Evolutionary conservation across 2,329 filamentous ascomycete species (phyloP).

Genomic region (Gyromitra esculenta): DNA sequence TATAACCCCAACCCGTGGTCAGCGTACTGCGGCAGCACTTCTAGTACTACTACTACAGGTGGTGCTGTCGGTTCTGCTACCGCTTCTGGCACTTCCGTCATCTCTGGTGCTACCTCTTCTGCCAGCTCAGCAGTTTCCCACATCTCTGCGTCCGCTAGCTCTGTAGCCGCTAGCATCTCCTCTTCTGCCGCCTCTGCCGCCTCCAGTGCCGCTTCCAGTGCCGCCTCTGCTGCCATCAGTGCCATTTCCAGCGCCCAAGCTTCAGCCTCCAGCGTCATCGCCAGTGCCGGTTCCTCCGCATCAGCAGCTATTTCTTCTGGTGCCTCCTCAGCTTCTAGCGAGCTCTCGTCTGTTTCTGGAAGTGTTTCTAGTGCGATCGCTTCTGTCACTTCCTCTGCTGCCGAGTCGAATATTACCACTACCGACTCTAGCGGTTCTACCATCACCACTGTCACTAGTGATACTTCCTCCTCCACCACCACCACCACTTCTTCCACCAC

Average conservation of each 20-base stretch:
- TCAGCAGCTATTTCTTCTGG: background rate
- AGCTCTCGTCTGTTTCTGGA: constrained; percentile 15
- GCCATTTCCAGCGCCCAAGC: constrained; percentile 6
- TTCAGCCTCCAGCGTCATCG: constrained; percentile 15
- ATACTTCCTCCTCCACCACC: background rate
- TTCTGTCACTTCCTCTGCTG: constrained; percentile 12
- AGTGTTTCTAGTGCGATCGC: constrained; percentile 8
- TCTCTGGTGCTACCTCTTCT: constrained; percentile 18
- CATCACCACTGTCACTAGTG: constrained; percentile 11
- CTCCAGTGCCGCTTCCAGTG: constrained; percentile 12
- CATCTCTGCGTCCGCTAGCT: constrained; percentile 10
- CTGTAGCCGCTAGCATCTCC: constrained; percentile 8
- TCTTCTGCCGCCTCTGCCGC: constrained; percentile 23
- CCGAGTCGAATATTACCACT: constrained; percentile 26
- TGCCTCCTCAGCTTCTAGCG: background rate
- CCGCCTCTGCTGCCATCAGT: constrained; percentile 30
- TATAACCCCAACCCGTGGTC: constrained; percentile 29
- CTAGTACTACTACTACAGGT: constrained; percentile 10
- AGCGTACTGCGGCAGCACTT: constrained; percentile 18
- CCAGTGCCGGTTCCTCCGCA: constrained; percentile 15
- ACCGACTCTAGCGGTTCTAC: constrained; percentile 15
- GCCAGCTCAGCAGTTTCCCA: background rate
- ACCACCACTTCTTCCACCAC: background rate
- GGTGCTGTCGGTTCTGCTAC: constrained; percentile 7
- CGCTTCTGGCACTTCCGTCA: constrained; percentile 13